These are phyloP conservation scores for Beta lomatogona DNA, from an alignment of 179 eudicot species.

Conservation along the genomic window DNA sequence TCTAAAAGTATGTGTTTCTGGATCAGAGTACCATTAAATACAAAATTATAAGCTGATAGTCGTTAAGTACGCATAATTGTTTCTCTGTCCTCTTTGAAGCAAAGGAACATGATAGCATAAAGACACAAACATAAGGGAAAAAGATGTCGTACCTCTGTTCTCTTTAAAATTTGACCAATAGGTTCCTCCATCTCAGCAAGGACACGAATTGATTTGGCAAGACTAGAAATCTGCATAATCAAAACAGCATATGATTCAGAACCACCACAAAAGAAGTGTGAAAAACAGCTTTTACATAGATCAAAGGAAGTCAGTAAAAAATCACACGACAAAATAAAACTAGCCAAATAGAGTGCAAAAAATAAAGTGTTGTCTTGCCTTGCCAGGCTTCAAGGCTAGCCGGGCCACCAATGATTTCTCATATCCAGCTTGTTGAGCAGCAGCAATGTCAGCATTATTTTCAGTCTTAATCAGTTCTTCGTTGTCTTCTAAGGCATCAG, in stretches of 20 bases:
- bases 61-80: no score
- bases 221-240: conserved; percentile 56
- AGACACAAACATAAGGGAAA: no score
- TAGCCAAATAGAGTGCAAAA: neutral
- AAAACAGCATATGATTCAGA: neutral
- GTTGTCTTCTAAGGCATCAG: conserved; percentile 77
- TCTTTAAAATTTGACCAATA: conserved; percentile 67
- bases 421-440: conserved; percentile 68
- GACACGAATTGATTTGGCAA: conserved; percentile 76
- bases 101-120: no score
- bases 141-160: conserved; percentile 56
- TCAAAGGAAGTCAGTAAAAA: neutral
- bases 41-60: no score
- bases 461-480: conserved; percentile 50
- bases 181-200: conserved; percentile 96
- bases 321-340: neutral
- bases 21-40: neutral
- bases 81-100: no score
- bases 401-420: conserved; percentile 71
- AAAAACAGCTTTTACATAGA: neutral
- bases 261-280: neutral
- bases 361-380: conserved; percentile 49
- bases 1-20: neutral
- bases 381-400: conserved; percentile 67
- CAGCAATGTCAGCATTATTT: conserved; percentile 71